Evolutionary conservation across 768 basidiomycete genomes (phyloP).

Genomic region (Lepiota venenata): DNA sequence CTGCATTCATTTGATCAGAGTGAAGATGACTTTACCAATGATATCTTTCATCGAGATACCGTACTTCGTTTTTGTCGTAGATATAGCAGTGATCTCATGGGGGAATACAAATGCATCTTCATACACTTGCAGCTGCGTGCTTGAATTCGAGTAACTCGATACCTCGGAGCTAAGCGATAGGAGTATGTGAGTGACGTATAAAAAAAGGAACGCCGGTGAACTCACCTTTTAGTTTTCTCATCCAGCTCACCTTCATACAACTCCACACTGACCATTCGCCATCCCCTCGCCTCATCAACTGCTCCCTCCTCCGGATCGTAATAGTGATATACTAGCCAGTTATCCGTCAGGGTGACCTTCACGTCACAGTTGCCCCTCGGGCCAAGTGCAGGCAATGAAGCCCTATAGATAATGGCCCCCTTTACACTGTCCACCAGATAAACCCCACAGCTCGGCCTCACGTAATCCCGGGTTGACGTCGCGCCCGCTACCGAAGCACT

Average conservation of each 20-base stretch:
- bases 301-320: slow-evolving; percentile 57
- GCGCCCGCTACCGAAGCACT: slow-evolving; percentile 8
- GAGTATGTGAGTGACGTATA: not conserved
- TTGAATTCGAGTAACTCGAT: slow-evolving; percentile 46
- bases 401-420: slow-evolving; percentile 72
- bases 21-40: slow-evolving; percentile 53
- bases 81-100: slow-evolving; percentile 61
- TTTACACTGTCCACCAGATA: slow-evolving; percentile 80
- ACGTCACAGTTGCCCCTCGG: slow-evolving; percentile 52
- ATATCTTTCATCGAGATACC: slow-evolving; percentile 87
- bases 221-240: slow-evolving; percentile 71
- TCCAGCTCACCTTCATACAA: slow-evolving; percentile 80
- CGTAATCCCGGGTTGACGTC: slow-evolving; percentile 13
- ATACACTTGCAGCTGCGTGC: slow-evolving; percentile 66
- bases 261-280: slow-evolving; percentile 79
- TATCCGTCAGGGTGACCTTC: slow-evolving; percentile 72
- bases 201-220: slow-evolving; percentile 7
- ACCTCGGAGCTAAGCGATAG: slow-evolving; percentile 35
- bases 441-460: slow-evolving; percentile 46
- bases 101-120: slow-evolving; percentile 45
- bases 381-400: slow-evolving; percentile 39
- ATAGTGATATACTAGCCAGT: slow-evolving; percentile 92
- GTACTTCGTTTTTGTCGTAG: slow-evolving; percentile 80
- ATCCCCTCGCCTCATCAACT: slow-evolving; percentile 55
- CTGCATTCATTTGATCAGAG: not conserved